Evolutionary conservation across 192 early-diverging fungal genomes (phyloP).

Genomic region (Coemansia sp.): DNA sequence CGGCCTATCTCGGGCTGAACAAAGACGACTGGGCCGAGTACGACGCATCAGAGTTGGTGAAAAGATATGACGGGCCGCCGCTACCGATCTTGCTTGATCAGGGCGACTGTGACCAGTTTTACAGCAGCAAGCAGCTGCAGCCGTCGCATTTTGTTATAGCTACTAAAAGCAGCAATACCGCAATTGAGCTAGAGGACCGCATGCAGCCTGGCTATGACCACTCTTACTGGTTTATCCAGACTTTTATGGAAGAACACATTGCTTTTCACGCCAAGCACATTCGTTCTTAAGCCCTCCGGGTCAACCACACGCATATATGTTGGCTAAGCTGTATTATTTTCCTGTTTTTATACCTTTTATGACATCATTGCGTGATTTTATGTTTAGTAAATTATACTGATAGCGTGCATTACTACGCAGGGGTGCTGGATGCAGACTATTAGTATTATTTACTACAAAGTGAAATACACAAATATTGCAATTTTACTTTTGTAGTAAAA

Average conservation of each 20-base stretch:
- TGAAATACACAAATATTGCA: too few species aligned
- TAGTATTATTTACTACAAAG: too few species aligned
- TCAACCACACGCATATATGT: not conserved
- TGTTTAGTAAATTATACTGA: not conserved
- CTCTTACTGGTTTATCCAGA: constrained; percentile 81
- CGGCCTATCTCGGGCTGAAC: constrained; percentile 68
- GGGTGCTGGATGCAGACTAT: too few species aligned
- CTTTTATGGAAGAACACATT: constrained; percentile 78
- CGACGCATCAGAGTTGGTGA: constrained; percentile 73
- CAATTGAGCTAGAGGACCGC: constrained; percentile 58
- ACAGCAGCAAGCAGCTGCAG: constrained; percentile 64
- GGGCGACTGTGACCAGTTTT: constrained; percentile 72
- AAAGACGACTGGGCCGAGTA: constrained; percentile 63
- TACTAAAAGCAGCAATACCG: constrained; percentile 40
- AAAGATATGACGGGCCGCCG: constrained; percentile 43
- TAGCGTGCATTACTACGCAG: not conserved
- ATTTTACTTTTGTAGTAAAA: not conserved
- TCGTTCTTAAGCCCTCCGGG: not conserved
- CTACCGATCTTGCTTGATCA: constrained; percentile 57
- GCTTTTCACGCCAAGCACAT: constrained; percentile 67
- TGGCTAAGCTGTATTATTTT: not conserved
- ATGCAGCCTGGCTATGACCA: constrained; percentile 86
- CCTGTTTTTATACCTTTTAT: not conserved
- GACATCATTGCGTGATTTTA: not conserved
- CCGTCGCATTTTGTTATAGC: constrained; percentile 60